A percentile compares a stretch with the other conserved stretches of the same genome.
phyloP scores from a whole-genome alignment of 2,329 filamentous ascomycete species.

The Claviceps sp. region DNA sequence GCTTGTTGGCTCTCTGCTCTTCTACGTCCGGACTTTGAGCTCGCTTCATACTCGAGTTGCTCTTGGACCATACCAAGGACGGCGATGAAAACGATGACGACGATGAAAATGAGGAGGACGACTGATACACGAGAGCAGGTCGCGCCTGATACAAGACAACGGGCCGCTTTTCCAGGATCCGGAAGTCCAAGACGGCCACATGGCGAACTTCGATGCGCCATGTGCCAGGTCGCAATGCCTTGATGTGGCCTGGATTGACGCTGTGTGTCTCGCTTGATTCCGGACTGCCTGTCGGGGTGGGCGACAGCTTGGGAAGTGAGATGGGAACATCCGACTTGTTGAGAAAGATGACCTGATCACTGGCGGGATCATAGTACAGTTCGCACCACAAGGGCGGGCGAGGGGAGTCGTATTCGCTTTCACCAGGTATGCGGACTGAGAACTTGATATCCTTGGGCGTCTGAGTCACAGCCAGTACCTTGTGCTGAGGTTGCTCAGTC shows the following conservation, averaged over 20 bases:
- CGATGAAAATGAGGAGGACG: slow-evolving; percentile 8
- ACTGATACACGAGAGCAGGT: slow-evolving; percentile 16
- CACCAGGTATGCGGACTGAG: slow-evolving; percentile 40
- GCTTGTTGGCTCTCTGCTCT: slow-evolving; percentile 31
- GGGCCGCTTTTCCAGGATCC: slow-evolving; percentile 42
- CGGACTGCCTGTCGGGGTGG: slow-evolving; percentile 23
- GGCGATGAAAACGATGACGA: too few relatives aligned
- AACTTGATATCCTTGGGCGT: slow-evolving; percentile 48
- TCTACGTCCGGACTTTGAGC: slow-evolving; percentile 32
- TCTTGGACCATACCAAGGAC: slow-evolving; percentile 17
- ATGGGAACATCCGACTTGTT: slow-evolving; percentile 44
- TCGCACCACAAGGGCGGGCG: slow-evolving; percentile 44
- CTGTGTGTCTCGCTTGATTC: slow-evolving; percentile 28
- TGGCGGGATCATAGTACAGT: slow-evolving; percentile 45
- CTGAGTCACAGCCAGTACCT: slow-evolving; percentile 46
- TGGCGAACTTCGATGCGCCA: slow-evolving; percentile 41
- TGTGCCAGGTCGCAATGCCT: slow-evolving; percentile 38
- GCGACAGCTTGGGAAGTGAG: slow-evolving; percentile 31
- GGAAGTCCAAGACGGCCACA: slow-evolving; percentile 41
- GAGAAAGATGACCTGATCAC: slow-evolving; percentile 42
- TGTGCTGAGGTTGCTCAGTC: slow-evolving; percentile 38
- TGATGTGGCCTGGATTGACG: slow-evolving; percentile 30
- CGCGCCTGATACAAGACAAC: slow-evolving; percentile 25
- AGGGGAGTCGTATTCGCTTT: slow-evolving; percentile 26
- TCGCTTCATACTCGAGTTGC: slow-evolving; percentile 37